Evolutionary conservation across 1,284 basidiomycete genomes (phyloP).

Genomic region (Cryptococcus sp.): DNA sequence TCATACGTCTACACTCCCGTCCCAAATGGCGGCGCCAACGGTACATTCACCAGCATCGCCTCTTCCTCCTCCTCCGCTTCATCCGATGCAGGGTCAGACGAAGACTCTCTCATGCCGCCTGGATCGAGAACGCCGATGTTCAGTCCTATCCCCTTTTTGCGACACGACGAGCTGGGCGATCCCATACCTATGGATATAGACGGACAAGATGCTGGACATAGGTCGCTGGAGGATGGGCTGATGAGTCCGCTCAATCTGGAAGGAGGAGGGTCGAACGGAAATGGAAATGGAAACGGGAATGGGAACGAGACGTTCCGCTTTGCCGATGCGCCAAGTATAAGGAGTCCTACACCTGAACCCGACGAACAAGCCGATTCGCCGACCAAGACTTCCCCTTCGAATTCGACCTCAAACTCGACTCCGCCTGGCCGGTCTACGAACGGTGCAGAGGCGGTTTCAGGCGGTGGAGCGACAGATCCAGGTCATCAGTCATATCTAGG

Average conservation of each 20-base stretch:
- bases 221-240: conserved; percentile 21
- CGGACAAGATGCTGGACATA: background rate
- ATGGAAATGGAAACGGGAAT: background rate
- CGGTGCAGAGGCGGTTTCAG: no score
- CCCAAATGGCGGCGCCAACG: background rate
- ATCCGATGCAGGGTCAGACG: conserved; percentile 11
- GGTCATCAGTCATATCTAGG: conserved; percentile 43
- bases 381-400: background rate
- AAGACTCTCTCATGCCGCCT: conserved; percentile 36
- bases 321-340: conserved; percentile 4
- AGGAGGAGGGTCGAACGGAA: conserved; percentile 6
- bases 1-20: conserved; percentile 29
- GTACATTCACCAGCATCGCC: background rate
- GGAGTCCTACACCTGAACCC: conserved; percentile 38
- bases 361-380: conserved; percentile 16
- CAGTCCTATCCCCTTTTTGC: conserved; percentile 46
- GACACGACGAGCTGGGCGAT: conserved; percentile 9
- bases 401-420: no score
- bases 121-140: conserved; percentile 45
- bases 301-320: background rate
- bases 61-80: conserved; percentile 50
- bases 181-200: conserved; percentile 3
- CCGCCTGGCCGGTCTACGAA: no score
- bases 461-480: conserved; percentile 17
- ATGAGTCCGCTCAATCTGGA: conserved; percentile 38